A percentile compares a stretch with the other conserved stretches of the same genome.
phyloP scores from a whole-genome alignment of 2,329 filamentous ascomycete species.

The Calonectria fujianensis region DNA sequence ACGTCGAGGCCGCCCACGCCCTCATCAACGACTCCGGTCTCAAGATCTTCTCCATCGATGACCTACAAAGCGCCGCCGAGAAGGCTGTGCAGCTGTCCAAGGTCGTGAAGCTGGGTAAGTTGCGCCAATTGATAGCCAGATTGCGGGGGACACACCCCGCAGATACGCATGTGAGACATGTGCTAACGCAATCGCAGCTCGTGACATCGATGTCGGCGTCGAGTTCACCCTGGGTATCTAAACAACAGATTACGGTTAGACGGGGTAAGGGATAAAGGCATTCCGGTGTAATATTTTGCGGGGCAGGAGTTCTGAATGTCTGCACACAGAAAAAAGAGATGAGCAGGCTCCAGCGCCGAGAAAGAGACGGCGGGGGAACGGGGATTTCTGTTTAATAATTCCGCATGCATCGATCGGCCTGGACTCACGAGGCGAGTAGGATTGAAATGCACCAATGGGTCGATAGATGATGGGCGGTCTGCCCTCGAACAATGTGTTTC shows the following conservation, averaged over 20 bases:
- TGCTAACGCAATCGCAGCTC: constrained; percentile 72
- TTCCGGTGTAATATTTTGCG: constrained; percentile 56
- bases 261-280: constrained; percentile 43
- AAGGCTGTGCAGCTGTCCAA: constrained; percentile 99
- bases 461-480: constrained; percentile 52
- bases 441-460: constrained; percentile 51
- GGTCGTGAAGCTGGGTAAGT: constrained; percentile 97
- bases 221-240: constrained; percentile 97
- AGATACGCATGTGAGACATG: constrained; percentile 9
- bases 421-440: constrained; percentile 48
- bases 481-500: constrained; percentile 55
- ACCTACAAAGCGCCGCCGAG: constrained; percentile 97
- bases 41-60: constrained; percentile 99
- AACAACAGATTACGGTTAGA: constrained; percentile 53
- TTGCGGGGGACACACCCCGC: neutral
- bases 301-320: constrained; percentile 47
- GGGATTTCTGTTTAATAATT: constrained; percentile 55
- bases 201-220: constrained; percentile 97
- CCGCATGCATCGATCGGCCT: constrained; percentile 54
- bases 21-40: constrained; percentile 96
- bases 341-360: constrained; percentile 39
- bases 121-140: neutral
- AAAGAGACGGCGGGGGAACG: constrained; percentile 43
- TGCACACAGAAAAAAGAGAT: constrained; percentile 43
- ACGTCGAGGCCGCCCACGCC: constrained; percentile 96